These are phyloP conservation scores for Solanum chaucha DNA, from an alignment of 257 asterid genomes.

Conservation along the genomic window DNA sequence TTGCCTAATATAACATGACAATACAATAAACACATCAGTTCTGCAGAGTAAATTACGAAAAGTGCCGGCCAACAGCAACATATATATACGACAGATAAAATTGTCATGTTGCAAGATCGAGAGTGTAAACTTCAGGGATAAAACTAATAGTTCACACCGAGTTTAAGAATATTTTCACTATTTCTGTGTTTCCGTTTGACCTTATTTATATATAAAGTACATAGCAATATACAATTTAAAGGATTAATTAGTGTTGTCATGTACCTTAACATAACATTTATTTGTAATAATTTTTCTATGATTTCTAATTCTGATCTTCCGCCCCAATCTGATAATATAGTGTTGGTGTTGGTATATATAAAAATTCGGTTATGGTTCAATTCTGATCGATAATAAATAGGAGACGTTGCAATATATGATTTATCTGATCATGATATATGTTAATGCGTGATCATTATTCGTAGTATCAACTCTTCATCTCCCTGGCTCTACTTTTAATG, in stretches of 20 bases:
- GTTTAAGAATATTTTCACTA: neutral
- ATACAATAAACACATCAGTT: neutral
- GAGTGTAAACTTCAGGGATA: rapidly evolving
- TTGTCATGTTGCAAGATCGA: neutral
- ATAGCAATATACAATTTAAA: neutral
- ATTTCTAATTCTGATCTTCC: neutral
- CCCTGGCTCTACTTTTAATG: neutral
- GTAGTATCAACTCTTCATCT: neutral
- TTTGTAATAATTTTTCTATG: too few species aligned
- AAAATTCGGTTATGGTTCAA: neutral
- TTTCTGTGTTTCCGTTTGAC: too few species aligned
- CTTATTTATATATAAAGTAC: neutral
- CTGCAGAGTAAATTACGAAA: neutral
- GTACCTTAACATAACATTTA: too few species aligned
- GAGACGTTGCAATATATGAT: neutral
- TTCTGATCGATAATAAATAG: neutral
- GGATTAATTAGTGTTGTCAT: too few species aligned
- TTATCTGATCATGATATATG: neutral
- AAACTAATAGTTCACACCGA: rapidly evolving
- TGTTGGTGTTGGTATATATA: neutral
- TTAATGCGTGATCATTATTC: neutral
- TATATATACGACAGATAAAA: neutral
- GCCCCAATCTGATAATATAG: neutral
- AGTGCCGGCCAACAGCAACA: neutral
- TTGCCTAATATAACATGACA: neutral